A percentile compares a stretch with the other conserved stretches of the same genome.
phyloP scores from a whole-genome alignment of 352 stramenopile species.

The Phytophthora citricola region DNA sequence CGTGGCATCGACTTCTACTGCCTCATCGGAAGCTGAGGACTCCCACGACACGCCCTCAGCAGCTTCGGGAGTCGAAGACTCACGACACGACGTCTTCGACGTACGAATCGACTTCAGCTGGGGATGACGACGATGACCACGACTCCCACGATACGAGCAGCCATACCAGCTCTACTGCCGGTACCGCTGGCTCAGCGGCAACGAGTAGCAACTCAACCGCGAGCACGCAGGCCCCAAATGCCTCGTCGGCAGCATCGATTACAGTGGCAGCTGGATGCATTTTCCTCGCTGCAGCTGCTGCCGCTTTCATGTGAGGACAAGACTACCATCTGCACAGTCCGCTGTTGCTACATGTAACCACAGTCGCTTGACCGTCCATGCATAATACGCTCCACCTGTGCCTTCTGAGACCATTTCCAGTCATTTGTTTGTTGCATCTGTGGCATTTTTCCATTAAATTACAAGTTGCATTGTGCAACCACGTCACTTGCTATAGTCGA shows the following conservation, averaged over 20 bases:
- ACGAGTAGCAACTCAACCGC: conserved; percentile 19
- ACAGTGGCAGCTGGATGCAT: conserved; percentile 14
- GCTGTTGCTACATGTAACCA: no score
- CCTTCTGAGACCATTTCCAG: background rate
- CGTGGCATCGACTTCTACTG: background rate
- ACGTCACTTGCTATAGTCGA: no score
- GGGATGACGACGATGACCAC: no score
- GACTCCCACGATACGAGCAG: conserved; percentile 12
- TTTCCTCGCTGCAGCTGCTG: conserved; percentile 16
- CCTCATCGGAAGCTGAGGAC: background rate
- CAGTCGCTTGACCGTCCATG: background rate
- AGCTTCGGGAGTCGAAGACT: conserved; percentile 3
- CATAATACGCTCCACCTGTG: background rate
- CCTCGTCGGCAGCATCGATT: conserved; percentile 7
- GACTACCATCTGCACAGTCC: conserved; percentile 10
- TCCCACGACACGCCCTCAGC: background rate
- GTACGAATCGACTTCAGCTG: no score
- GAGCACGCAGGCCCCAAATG: conserved; percentile 7
- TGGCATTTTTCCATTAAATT: background rate
- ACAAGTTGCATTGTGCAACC: no score
- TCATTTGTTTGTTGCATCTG: background rate
- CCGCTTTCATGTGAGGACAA: conserved; percentile 16
- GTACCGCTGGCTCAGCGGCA: background rate
- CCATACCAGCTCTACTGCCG: background rate
- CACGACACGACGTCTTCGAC: conserved; percentile 6